phyloP scores from a whole-genome alignment of 805 yeast species.

The Blastobotrys robertii region DNA sequence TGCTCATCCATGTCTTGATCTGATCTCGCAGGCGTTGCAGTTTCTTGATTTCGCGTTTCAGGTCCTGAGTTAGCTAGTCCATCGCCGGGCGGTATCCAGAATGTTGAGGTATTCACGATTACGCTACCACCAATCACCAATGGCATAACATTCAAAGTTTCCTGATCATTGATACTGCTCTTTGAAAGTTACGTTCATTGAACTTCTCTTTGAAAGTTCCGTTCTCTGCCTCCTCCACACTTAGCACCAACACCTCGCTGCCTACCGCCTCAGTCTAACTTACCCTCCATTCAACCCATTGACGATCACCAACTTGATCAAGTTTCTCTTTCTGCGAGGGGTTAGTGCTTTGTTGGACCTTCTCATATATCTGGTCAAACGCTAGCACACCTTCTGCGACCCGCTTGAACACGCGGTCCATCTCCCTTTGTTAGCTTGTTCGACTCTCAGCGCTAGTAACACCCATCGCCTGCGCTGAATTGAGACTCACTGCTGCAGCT shows the following conservation, averaged over 20 bases:
- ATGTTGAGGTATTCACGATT: too few species aligned
- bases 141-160: too few species aligned
- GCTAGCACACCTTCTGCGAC: slow-evolving; percentile 84
- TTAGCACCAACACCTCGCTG: too few species aligned
- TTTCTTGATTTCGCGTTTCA: slow-evolving; percentile 91
- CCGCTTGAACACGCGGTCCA: slow-evolving; percentile 86
- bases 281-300: too few species aligned
- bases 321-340: slow-evolving; percentile 87
- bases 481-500: slow-evolving; percentile 38
- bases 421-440: slow-evolving; percentile 45
- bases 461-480: background rate
- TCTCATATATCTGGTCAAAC: slow-evolving; percentile 79
- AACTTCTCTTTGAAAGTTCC: background rate
- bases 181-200: too few species aligned
- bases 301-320: slow-evolving; percentile 33
- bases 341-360: slow-evolving; percentile 69
- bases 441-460: background rate
- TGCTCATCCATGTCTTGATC: slow-evolving; percentile 88
- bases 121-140: too few species aligned
- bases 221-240: too few species aligned
- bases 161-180: too few species aligned
- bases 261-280: too few species aligned
- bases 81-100: slow-evolving; percentile 80
- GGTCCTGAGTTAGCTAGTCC: slow-evolving; percentile 80
- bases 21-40: slow-evolving; percentile 90